Base-by-base conservation (phyloP, 768 basidiomycete genomes). In the Lentinula boryana region DNA sequence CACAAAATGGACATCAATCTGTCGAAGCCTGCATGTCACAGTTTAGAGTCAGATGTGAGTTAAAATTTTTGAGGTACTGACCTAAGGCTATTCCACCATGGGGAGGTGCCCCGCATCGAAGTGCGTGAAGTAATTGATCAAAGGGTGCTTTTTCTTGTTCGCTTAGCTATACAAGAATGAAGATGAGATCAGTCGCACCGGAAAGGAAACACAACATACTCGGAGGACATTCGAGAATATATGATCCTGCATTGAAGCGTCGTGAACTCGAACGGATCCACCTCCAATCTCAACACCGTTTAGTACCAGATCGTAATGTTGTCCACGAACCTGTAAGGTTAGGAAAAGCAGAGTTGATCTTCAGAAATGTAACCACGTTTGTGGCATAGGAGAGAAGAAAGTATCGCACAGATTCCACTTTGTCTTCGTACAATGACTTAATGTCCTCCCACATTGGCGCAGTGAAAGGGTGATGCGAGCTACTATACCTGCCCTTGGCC, bases 21-120 rank as follows among this genome's bases (percentile, higher is more conserved):
- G 79, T 98, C 95, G 65, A 98, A 92, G 50, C 95, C 95, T 95
- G 71, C 13, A 56, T 31, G 40, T 15, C 8, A 18, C 10, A 23
- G 40, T 2, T 10, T 10, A 59, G 21, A 32, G 62, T 40, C 23
- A 59, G 55, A 63, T 58, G 56, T 59, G 63, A 69, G 56, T 52
- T 65, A 56, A 62, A 56, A 65, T 55, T 33, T 55, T 57, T 53
- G 74, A 78, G 4, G 21, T 16, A 35, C 58, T 31, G 5, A 91
- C 94, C 95, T 59, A 98, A 79, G 1, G 95, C 95, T 58, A 97
- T 91, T 46, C 95, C 95, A 38, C 91, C 95, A 76, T 98, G 95
- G 65, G 95, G 95, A 23, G 95, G 95, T 15, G 95, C 95, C 61
- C 95, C 95, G 72, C 87, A 93, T 68, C 79, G 78, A 61, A 98